A percentile compares a stretch with the other conserved stretches of the same genome.
Conservation (phyloP, 2,329 filamentous ascomycete species). For the Aspergillus japonicus region DNA sequence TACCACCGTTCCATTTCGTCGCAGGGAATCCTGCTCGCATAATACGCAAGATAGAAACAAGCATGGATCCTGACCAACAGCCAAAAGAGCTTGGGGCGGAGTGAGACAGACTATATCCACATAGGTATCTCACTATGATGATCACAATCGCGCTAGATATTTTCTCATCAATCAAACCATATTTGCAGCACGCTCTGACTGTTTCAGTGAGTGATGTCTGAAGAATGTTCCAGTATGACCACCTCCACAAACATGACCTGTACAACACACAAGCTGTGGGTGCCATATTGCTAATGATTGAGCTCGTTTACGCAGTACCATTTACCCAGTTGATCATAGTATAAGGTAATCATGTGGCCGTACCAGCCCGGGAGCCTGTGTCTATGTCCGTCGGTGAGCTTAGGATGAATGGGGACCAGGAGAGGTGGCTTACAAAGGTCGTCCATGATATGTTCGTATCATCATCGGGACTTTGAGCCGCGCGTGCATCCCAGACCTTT, state of each 20-base stretch:
- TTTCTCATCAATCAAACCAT: neutral
- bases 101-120: neutral
- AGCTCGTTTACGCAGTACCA: neutral
- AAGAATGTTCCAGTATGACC: neutral
- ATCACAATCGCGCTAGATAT: neutral
- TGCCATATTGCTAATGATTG: neutral
- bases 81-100: neutral
- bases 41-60: slow-evolving; percentile 25
- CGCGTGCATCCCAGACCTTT: slow-evolving; percentile 29
- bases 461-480: slow-evolving; percentile 20
- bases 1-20: slow-evolving; percentile 29
- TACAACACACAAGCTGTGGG: neutral
- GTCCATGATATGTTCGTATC: slow-evolving; percentile 28
- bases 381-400: slow-evolving; percentile 16
- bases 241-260: neutral
- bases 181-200: neutral
- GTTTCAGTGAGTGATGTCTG: neutral
- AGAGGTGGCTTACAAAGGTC: slow-evolving; percentile 25
- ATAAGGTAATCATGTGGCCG: slow-evolving; percentile 33
- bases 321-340: slow-evolving; percentile 18
- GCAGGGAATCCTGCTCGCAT: slow-evolving; percentile 28
- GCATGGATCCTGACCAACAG: slow-evolving; percentile 22
- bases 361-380: slow-evolving; percentile 20
- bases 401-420: too few species aligned
- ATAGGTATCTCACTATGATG: neutral